A percentile compares a stretch with the other conserved stretches of the same genome.
phyloP scores from a whole-genome alignment of 2,329 filamentous ascomycete species.

The Taxawa tesnikishii region DNA sequence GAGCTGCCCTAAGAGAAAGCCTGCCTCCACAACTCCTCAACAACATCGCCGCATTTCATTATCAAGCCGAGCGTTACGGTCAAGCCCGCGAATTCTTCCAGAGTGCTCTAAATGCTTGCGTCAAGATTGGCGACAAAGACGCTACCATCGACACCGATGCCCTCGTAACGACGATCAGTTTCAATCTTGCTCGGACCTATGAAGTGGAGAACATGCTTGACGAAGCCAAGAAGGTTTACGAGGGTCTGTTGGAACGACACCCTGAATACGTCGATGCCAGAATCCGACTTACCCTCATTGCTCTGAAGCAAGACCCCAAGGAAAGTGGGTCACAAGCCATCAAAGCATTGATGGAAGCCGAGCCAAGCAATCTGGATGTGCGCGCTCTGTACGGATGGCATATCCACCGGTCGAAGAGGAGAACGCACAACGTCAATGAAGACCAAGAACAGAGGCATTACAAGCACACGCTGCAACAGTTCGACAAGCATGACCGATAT shows the following conservation, averaged over 20 bases:
- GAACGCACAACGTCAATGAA: conserved; percentile 66
- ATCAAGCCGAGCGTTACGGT: conserved; percentile 70
- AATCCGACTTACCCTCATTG: conserved; percentile 80
- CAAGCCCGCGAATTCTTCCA: conserved; percentile 81
- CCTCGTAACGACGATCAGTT: conserved; percentile 89
- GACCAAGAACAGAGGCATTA: conserved; percentile 89
- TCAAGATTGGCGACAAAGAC: conserved; percentile 66
- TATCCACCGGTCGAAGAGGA: conserved; percentile 77
- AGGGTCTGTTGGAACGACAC: conserved; percentile 73
- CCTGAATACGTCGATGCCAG: conserved; percentile 82
- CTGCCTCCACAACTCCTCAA: conserved; percentile 86
- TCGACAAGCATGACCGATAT: conserved; percentile 97
- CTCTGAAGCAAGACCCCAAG: conserved; percentile 64
- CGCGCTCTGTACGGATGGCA: conserved; percentile 94
- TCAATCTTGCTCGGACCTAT: conserved; percentile 88
- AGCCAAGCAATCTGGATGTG: conserved; percentile 78
- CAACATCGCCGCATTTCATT: conserved; percentile 95
- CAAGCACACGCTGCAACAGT: conserved; percentile 87
- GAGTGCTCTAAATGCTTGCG: conserved; percentile 76
- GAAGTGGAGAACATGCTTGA: conserved; percentile 72
- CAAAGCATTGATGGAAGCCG: conserved; percentile 71
- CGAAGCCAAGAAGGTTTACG: conserved; percentile 79
- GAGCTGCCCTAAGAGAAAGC: conserved; percentile 54
- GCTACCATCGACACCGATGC: conserved; percentile 69
- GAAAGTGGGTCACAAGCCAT: conserved; percentile 82